A percentile compares a stretch with the other conserved stretches of the same genome.
Conservation (phyloP, 768 basidiomycete species). For the Lentinula sp. region DNA sequence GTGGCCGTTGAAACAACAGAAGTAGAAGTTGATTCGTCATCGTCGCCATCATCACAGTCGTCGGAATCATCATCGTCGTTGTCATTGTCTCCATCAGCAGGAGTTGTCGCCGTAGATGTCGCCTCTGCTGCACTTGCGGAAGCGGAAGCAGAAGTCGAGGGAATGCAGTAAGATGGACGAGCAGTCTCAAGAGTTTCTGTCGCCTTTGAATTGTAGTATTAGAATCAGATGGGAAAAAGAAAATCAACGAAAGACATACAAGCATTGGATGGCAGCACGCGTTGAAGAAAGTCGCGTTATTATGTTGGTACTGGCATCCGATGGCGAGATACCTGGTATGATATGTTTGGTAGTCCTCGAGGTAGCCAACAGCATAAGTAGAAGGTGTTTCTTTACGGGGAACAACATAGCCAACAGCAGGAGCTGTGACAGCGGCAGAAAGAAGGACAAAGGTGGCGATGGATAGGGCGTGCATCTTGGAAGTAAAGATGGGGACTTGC, state of each 20-base stretch:
- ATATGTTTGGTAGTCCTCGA: conserved; percentile 53
- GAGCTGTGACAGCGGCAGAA: conserved; percentile 27
- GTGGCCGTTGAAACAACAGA: conserved; percentile 12
- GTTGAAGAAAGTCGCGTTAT: conserved; percentile 49
- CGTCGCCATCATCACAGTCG: conserved; percentile 15
- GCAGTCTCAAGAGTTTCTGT: conserved; percentile 39
- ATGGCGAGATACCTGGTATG: conserved; percentile 59
- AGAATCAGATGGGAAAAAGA: neutral
- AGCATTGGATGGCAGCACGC: conserved; percentile 69
- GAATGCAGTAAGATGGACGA: conserved; percentile 50
- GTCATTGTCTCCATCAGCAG: conserved; percentile 24
- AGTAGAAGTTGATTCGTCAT: conserved; percentile 10
- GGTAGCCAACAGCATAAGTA: conserved; percentile 36
- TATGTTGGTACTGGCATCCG: conserved; percentile 41
- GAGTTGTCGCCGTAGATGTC: conserved; percentile 20
- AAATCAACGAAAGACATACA: conserved; percentile 26
- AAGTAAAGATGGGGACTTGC: conserved; percentile 11
- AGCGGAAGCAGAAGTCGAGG: conserved; percentile 24
- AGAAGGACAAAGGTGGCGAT: conserved; percentile 37
- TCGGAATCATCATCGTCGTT: conserved; percentile 24
- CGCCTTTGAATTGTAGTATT: conserved; percentile 26
- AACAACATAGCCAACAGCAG: conserved; percentile 31
- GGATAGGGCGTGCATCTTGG: conserved; percentile 33
- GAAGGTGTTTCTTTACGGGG: conserved; percentile 25
- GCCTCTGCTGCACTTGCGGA: conserved; percentile 19